These are phyloP conservation scores for Citrus cavaleriei DNA, from an alignment of 345 rosid species.

Conservation along the genomic window DNA sequence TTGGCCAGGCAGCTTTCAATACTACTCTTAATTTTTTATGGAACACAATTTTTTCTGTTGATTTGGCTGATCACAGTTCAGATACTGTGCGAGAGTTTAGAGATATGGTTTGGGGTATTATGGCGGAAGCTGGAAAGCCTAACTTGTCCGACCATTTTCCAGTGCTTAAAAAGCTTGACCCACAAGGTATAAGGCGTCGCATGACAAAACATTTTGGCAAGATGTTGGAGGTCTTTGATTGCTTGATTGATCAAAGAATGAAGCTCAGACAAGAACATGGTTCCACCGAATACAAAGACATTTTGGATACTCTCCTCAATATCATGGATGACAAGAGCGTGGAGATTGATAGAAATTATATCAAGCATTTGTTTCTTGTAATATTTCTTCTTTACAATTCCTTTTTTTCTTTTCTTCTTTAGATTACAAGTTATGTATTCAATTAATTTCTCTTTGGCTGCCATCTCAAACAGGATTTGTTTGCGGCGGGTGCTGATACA, in stretches of 20 bases:
- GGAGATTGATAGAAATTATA: slow-evolving; percentile 14
- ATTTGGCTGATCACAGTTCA: slow-evolving; percentile 17
- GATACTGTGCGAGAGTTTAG: slow-evolving; percentile 18
- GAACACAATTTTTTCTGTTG: slow-evolving; percentile 24
- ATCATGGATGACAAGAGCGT: slow-evolving; percentile 17
- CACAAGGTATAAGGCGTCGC: slow-evolving; percentile 21
- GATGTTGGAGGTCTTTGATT: slow-evolving; percentile 22
- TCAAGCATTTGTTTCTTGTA: slow-evolving; percentile 36
- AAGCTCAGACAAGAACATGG: slow-evolving; percentile 6
- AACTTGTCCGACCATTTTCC: slow-evolving; percentile 39
- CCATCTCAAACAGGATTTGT: slow-evolving; percentile 26
- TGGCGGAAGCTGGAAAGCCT: slow-evolving; percentile 23
- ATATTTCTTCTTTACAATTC: not conserved
- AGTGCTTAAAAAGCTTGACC: slow-evolving; percentile 25
- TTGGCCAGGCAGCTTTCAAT: slow-evolving; percentile 32
- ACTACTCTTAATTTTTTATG: slow-evolving; percentile 17
- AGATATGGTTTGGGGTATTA: slow-evolving; percentile 9
- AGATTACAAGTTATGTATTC: not conserved
- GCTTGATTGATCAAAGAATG: slow-evolving; percentile 21
- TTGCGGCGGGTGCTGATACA: slow-evolving; percentile 44
- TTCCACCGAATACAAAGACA: slow-evolving; percentile 18
- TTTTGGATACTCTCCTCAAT: slow-evolving; percentile 34
- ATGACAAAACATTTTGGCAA: slow-evolving; percentile 15
- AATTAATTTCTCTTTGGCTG: too few species aligned
- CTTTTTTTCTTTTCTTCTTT: too few species aligned